A percentile compares a stretch with the other conserved stretches of the same genome.
Conservation (phyloP, 1,284 basidiomycete species). For the Leccinum pachyderme region DNA sequence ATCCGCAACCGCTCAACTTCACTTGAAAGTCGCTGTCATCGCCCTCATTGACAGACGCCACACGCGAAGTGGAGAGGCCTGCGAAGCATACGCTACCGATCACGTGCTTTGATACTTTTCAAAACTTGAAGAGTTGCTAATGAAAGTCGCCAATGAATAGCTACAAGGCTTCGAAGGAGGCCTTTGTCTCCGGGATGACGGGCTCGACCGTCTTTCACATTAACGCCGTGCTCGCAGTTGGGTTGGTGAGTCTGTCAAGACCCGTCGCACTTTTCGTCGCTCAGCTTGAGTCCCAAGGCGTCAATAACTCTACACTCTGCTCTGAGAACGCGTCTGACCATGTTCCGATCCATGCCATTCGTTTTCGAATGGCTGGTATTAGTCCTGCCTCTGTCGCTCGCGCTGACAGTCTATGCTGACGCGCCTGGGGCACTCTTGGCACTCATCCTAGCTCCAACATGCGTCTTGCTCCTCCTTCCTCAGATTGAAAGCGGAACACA, state of each 20-base stretch:
- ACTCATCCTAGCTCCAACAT: conserved; percentile 46
- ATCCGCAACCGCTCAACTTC: no score
- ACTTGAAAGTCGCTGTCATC: no score
- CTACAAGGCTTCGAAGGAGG: conserved; percentile 87
- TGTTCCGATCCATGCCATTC: conserved; percentile 40
- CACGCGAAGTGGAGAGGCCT: no score
- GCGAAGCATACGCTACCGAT: neutral
- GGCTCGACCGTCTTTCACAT: conserved; percentile 78
- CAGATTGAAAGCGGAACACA: conserved; percentile 45
- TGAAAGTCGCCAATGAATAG: conserved; percentile 5
- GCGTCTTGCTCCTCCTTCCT: conserved; percentile 44
- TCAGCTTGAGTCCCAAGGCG: conserved; percentile 44
- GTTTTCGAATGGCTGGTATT: conserved; percentile 64
- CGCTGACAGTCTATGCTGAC: conserved; percentile 73
- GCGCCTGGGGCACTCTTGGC: conserved; percentile 54
- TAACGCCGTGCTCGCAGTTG: conserved; percentile 71
- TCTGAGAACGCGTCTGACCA: conserved; percentile 47
- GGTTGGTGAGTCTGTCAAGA: conserved; percentile 55
- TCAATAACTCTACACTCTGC: conserved; percentile 71
- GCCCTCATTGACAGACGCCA: no score
- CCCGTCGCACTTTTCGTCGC: neutral
- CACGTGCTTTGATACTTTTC: conserved; percentile 11
- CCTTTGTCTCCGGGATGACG: conserved; percentile 78
- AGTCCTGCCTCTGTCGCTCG: conserved; percentile 74
- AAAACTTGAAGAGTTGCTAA: neutral